These are phyloP conservation scores for Lentinus polychrous DNA, from an alignment of 1,284 basidiomycete species.

Conservation along the genomic window DNA sequence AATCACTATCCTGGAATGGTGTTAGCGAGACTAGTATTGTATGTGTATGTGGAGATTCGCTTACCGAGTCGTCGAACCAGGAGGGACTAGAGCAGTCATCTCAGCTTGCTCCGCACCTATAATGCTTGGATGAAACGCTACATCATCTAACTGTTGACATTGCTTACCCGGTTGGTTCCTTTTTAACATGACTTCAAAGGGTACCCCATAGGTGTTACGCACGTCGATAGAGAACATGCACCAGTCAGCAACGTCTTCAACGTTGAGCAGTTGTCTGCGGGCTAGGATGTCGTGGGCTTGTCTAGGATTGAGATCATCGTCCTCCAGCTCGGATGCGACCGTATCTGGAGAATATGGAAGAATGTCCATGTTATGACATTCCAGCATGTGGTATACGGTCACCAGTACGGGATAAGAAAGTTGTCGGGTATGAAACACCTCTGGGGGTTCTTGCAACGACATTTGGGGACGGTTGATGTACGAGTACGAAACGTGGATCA, in stretches of 20 bases:
- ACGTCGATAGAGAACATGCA: conserved; percentile 86
- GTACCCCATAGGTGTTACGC: conserved; percentile 81
- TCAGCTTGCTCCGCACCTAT: conserved; percentile 36
- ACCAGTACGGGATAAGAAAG: conserved; percentile 81
- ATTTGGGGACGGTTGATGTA: conserved; percentile 44
- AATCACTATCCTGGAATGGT: conserved; percentile 57
- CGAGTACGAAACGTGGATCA: conserved; percentile 81
- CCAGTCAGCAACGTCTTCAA: conserved; percentile 55
- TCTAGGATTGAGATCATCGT: conserved; percentile 11
- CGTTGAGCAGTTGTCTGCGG: conserved; percentile 28
- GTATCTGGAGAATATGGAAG: conserved; percentile 49
- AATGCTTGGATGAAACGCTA: conserved; percentile 3
- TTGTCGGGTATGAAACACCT: conserved; percentile 77
- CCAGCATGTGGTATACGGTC: conserved; percentile 90
- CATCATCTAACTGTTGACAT: neutral
- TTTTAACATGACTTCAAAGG: conserved; percentile 81
- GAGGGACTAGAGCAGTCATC: conserved; percentile 63
- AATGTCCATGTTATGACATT: conserved; percentile 77
- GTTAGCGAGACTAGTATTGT: conserved; percentile 1
- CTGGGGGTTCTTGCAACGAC: conserved; percentile 27
- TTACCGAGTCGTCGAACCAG: conserved; percentile 78
- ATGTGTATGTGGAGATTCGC: too few relatives aligned
- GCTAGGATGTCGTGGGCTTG: conserved; percentile 17
- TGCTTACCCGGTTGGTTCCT: conserved; percentile 53
- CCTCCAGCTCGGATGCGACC: conserved; percentile 12